A percentile compares a stretch with the other conserved stretches of the same genome.
Evolutionary conservation across 305 asterid species (phyloP).

Genomic region (Rubia tinctorum): DNA sequence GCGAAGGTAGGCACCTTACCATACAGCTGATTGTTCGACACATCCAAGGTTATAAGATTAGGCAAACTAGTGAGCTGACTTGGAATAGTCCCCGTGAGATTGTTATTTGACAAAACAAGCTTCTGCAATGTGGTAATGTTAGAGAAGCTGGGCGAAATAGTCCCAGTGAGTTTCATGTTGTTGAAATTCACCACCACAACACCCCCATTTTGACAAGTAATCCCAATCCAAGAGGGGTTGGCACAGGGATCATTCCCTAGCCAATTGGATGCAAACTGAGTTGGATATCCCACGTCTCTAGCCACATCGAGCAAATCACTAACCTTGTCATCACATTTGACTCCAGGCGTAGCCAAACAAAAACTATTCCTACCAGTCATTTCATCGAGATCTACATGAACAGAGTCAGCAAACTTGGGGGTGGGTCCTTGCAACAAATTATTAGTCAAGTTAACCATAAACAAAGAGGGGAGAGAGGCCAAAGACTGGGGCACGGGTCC

Average conservation of each 20-base stretch:
- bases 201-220: conserved; percentile 46
- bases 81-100: conserved; percentile 64
- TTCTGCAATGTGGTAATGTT: conserved; percentile 48
- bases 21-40: conserved; percentile 61
- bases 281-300: conserved; percentile 51
- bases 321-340: conserved; percentile 52
- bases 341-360: conserved; percentile 52
- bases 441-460: conserved; percentile 58
- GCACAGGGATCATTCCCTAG: conserved; percentile 64
- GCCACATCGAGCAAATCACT: conserved; percentile 52
- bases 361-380: conserved; percentile 45
- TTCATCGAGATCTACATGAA: conserved; percentile 33
- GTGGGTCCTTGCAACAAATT: conserved; percentile 72
- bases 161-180: conserved; percentile 59
- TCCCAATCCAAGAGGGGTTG: conserved; percentile 53
- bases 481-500: conserved; percentile 81
- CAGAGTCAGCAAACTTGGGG: conserved; percentile 48
- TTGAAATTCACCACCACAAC: conserved; percentile 63
- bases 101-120: conserved; percentile 55
- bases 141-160: conserved; percentile 58
- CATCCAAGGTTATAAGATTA: conserved; percentile 46
- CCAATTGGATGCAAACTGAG: conserved; percentile 58
- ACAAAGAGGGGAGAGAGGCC: conserved; percentile 35
- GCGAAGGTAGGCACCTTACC: conserved; percentile 61
- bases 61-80: conserved; percentile 51